Conservation (phyloP, 2,329 filamentous ascomycete genomes). For the Rhynchosporium graminicola region DNA sequence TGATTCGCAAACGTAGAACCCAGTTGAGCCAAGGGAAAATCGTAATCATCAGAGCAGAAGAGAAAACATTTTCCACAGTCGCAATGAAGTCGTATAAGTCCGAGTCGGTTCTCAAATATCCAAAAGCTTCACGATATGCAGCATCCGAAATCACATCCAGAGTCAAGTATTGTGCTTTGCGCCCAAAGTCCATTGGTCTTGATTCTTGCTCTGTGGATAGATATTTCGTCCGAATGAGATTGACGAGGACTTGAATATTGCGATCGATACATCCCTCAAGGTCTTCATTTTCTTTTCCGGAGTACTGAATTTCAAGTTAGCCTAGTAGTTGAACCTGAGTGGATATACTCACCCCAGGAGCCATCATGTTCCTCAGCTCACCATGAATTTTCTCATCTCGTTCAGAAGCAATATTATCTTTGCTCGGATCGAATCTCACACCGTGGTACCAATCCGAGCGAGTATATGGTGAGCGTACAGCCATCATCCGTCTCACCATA, state of each 20-base stretch:
- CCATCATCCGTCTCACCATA: slow-evolving; percentile 29
- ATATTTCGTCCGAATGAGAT: slow-evolving; percentile 33
- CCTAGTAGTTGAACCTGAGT: not conserved
- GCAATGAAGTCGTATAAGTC: slow-evolving; percentile 52
- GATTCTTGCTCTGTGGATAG: slow-evolving; percentile 43
- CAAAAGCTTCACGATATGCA: slow-evolving; percentile 53
- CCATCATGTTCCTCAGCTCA: slow-evolving; percentile 50
- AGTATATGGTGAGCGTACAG: slow-evolving; percentile 31
- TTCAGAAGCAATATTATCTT: slow-evolving; percentile 55
- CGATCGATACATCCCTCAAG: slow-evolving; percentile 52
- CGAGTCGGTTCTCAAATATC: slow-evolving; percentile 49
- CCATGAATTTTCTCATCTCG: slow-evolving; percentile 49
- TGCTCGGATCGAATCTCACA: slow-evolving; percentile 53
- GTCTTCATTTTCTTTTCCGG: slow-evolving; percentile 51
- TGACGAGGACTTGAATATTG: slow-evolving; percentile 22
- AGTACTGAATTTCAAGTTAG: slow-evolving; percentile 44
- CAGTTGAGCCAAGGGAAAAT: slow-evolving; percentile 17
- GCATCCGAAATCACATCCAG: slow-evolving; percentile 58
- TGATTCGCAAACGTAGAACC: slow-evolving; percentile 13
- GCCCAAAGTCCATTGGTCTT: slow-evolving; percentile 50
- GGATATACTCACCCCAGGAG: slow-evolving; percentile 46
- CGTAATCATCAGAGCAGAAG: slow-evolving; percentile 14
- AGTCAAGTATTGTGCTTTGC: slow-evolving; percentile 55
- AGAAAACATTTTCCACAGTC: slow-evolving; percentile 12
- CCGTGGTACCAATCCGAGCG: slow-evolving; percentile 43